Conservation (phyloP, 139 green algal genomes). For the Ettlia oleoabundans region DNA sequence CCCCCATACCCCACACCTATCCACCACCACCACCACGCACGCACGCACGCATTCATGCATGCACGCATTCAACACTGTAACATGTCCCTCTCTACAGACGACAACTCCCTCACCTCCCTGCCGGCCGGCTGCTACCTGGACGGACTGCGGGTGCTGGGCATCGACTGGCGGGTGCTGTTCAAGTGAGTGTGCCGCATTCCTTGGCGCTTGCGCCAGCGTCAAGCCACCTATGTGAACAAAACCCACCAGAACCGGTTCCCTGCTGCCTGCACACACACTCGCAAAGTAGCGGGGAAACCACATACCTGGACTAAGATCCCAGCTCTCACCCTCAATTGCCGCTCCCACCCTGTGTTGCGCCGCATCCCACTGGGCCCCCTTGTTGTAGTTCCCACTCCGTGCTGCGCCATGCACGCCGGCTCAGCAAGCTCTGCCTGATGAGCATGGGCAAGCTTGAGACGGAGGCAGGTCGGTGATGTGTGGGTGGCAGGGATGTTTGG, state of each 20-base stretch:
- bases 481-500: neutral
- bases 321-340: no score
- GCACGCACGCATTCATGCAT: no score
- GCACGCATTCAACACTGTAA: no score
- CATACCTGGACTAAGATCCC: no score
- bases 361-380: neutral
- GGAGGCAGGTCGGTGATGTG: slow-evolving; percentile 2
- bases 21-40: neutral
- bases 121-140: slow-evolving; percentile 17
- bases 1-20: neutral
- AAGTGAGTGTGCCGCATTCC: no score
- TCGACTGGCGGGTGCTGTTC: slow-evolving; percentile 33
- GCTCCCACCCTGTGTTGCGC: neutral
- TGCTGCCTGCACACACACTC: no score
- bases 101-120: slow-evolving; percentile 23
- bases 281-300: no score
- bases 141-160: slow-evolving; percentile 14
- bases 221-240: no score
- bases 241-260: no score
- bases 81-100: neutral
- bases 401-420: slow-evolving; percentile 12
- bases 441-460: slow-evolving; percentile 29
- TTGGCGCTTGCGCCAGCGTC: no score
- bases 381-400: slow-evolving; percentile 19
- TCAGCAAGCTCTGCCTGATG: slow-evolving; percentile 36